Evolutionary conservation across 371 early-diverging fungal genomes (phyloP), one percentile per base, ranked within the genome.

Genomic region (Mortierella sp.): DNA sequence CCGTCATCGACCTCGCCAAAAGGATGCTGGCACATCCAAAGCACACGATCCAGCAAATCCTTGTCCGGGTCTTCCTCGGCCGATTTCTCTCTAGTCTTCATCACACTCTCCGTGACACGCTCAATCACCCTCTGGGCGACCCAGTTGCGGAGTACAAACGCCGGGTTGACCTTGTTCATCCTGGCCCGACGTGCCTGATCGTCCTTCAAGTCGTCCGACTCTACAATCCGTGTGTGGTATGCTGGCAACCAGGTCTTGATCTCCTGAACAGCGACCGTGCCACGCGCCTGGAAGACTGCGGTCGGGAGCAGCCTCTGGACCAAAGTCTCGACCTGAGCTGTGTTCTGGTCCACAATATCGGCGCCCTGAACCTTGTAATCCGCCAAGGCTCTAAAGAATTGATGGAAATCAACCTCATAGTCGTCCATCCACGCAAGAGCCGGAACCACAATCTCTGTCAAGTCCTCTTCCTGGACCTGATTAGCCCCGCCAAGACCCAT

Each of bases 141-240:
- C 90, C 94, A 94, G 74, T 95, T 94, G 39, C 94, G 88, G 66
- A 95, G 80, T 6, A 94, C 88, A 80, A 92, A 94, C 8, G 90
- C 88, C 11, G 95, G 95, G 74, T 95, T 95, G 44, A 87, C 86
- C 22, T 74, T 73, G 69, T 91, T 85, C 94, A 95, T 93, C 13
- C 79, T 73, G 19, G 68, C 64, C n/a, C 82, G 86, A 16, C 91
- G 87, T 9, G 43, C 76, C 34, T 61, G 71, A 26, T 83, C 83
- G 48, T 76, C 72, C 39, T 58, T 68, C 19, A 83, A 67, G 10
- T 88, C 88, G 6, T 80, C 71, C 14, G 76, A 69, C 14, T 50
- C 43, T n/a, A 88, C 50, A 14, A 93, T 47, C 1, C 92, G 87
- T 40, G 87, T 85, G 39, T 86, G 90, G 69, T 93, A 93, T 10